Conservation (phyloP, 192 early-diverging fungal genomes). For the Podila clonocystis region DNA sequence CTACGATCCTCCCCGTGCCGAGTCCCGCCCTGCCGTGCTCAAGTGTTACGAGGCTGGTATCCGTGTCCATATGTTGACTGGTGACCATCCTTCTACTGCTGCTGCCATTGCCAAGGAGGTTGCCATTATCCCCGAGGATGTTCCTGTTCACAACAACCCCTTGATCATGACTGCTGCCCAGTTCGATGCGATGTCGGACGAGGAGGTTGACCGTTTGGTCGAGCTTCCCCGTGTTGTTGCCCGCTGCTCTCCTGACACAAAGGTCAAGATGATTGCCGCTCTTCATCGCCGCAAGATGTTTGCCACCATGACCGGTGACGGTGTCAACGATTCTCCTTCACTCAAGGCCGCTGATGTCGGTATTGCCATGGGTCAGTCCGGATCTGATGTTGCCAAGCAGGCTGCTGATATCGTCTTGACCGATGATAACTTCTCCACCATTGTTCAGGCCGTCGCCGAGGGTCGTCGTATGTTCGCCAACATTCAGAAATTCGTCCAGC, state of each 20-base stretch:
- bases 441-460: slow-evolving; percentile 79
- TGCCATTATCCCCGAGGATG: slow-evolving; percentile 71
- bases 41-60: slow-evolving; percentile 93
- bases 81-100: slow-evolving; percentile 91
- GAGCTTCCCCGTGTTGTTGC: slow-evolving; percentile 93
- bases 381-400: slow-evolving; percentile 92
- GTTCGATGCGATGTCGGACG: slow-evolving; percentile 86
- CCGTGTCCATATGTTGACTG: slow-evolving; percentile 95
- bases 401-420: slow-evolving; percentile 91
- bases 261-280: slow-evolving; percentile 95
- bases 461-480: slow-evolving; percentile 85
- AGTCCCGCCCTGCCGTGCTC: slow-evolving; percentile 70
- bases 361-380: slow-evolving; percentile 89
- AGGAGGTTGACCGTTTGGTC: slow-evolving; percentile 75
- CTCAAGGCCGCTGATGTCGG: slow-evolving; percentile 80
- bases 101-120: slow-evolving; percentile 92
- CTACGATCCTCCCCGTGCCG: slow-evolving; percentile 89
- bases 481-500: slow-evolving; percentile 75
- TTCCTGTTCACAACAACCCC: slow-evolving; percentile 47
- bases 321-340: slow-evolving; percentile 79
- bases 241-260: slow-evolving; percentile 92
- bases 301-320: slow-evolving; percentile 90
- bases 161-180: slow-evolving; percentile 87
- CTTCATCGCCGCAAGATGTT: slow-evolving; percentile 77
- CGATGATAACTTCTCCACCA: slow-evolving; percentile 84